Conservation (phyloP, 169 alveolate species). For the Cystoisospora suis region DNA sequence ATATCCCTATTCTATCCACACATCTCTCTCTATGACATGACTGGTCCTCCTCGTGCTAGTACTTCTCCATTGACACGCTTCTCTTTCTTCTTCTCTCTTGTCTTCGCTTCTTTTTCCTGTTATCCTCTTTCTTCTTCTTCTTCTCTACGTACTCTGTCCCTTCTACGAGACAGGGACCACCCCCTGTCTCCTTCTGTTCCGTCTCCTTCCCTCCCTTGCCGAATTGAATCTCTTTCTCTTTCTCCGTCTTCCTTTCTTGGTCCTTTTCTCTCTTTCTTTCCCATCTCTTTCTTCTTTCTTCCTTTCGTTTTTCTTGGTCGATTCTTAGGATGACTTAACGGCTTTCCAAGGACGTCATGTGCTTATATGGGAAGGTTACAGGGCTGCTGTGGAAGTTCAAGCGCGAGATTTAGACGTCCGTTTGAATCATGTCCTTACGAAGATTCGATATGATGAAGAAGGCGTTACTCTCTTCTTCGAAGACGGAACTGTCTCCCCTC, state of each 20-base stretch:
- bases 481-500: neutral
- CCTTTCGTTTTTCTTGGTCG: neutral
- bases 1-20: too few species aligned
- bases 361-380: slow-evolving; percentile 38
- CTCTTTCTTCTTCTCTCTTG: too few species aligned
- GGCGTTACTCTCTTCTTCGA: slow-evolving; percentile 33
- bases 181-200: too few species aligned
- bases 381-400: slow-evolving; percentile 30
- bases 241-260: neutral
- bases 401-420: slow-evolving; percentile 29
- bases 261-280: too few species aligned
- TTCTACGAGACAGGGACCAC: too few species aligned
- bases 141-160: too few species aligned
- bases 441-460: neutral
- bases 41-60: too few species aligned
- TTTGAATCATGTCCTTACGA: neutral
- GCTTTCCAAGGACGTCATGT: slow-evolving; percentile 47
- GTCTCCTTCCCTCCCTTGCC: neutral
- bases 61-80: too few species aligned
- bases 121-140: too few species aligned
- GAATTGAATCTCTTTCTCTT: neutral
- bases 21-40: too few species aligned
- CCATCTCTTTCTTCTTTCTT: too few species aligned
- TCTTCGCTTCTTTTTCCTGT: too few species aligned
- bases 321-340: slow-evolving; percentile 43